Conservation (phyloP, 306 rosid genomes). For the Carpinus fangiana region DNA sequence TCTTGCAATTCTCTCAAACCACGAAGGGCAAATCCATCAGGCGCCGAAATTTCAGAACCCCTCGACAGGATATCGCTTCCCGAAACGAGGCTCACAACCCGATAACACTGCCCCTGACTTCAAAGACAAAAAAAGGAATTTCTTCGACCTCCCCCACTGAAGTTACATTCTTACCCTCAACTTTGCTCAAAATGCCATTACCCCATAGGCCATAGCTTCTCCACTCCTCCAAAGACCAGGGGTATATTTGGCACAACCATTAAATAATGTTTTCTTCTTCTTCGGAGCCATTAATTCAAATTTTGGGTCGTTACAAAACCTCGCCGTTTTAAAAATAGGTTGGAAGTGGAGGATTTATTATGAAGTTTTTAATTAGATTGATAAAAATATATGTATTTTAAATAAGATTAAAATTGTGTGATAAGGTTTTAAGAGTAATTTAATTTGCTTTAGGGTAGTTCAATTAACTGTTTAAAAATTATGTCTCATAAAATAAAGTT, state of each 20-base stretch:
- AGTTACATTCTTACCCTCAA: conserved; percentile 26
- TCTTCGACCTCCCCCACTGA: background rate
- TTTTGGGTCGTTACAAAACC: conserved; percentile 9
- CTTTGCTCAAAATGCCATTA: conserved; percentile 16
- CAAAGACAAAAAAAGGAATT: background rate
- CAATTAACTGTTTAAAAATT: too few species aligned
- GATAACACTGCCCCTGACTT: conserved; percentile 31
- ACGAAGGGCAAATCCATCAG: conserved; percentile 3
- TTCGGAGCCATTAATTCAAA: conserved; percentile 29
- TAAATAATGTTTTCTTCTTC: background rate
- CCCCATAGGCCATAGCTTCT: background rate
- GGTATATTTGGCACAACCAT: background rate
- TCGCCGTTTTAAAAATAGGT: background rate
- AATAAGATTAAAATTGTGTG: too few species aligned
- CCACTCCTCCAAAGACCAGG: background rate
- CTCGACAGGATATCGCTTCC: conserved; percentile 33
- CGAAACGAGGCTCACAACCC: conserved; percentile 41
- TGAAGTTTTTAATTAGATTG: too few species aligned
- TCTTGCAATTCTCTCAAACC: conserved; percentile 17
- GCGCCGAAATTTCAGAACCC: conserved; percentile 51
- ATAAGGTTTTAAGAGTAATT: too few species aligned
- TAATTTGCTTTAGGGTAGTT: too few species aligned
- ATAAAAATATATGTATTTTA: too few species aligned
- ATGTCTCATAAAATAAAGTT: too few species aligned
- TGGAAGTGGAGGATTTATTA: too few species aligned